phyloP scores from a whole-genome alignment of 1,284 basidiomycete species.

The Cutaneotrichosporon sp. region DNA sequence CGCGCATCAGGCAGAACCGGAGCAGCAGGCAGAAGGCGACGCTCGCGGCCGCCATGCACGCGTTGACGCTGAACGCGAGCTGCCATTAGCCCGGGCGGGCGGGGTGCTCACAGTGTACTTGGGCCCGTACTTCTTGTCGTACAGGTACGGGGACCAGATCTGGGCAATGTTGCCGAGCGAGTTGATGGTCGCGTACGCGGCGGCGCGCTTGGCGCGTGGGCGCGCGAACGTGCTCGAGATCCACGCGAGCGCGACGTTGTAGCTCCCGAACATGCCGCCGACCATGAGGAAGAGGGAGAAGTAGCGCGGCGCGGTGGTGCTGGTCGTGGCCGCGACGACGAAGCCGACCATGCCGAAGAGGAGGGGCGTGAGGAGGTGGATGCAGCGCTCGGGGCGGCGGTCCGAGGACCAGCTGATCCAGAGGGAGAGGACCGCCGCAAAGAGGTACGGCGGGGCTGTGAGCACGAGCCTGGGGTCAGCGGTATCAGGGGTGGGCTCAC shows the following conservation, averaged over 20 bases:
- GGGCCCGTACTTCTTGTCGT: conserved; percentile 32
- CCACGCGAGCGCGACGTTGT: conserved; percentile 42
- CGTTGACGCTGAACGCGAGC: conserved; percentile 36
- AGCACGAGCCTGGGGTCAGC: conserved; percentile 37
- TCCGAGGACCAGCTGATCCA: conserved; percentile 32
- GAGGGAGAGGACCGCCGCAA: conserved; percentile 34
- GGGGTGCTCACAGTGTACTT: too few relatives aligned
- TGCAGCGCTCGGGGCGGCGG: conserved; percentile 34
- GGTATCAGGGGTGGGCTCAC: conserved; percentile 26
- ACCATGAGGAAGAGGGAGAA: conserved; percentile 44
- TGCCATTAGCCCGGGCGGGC: too few relatives aligned
- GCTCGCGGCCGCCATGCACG: conserved; percentile 28
- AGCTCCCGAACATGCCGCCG: conserved; percentile 35
- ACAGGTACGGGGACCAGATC: conserved; percentile 43
- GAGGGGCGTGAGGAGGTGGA: conserved; percentile 48
- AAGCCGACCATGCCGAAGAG: conserved; percentile 38
- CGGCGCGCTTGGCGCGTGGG: conserved; percentile 34
- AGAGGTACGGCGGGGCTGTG: conserved; percentile 43
- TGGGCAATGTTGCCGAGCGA: conserved; percentile 35
- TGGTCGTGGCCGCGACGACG: conserved; percentile 37
- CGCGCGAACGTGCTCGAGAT: conserved; percentile 40
- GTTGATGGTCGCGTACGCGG: conserved; percentile 37
- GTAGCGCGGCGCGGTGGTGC: conserved; percentile 37
- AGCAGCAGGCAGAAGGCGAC: conserved; percentile 33
- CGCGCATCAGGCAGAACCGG: conserved; percentile 28